Evolutionary conservation across 768 basidiomycete genomes (phyloP).

Genomic region (Mycena alexandri): DNA sequence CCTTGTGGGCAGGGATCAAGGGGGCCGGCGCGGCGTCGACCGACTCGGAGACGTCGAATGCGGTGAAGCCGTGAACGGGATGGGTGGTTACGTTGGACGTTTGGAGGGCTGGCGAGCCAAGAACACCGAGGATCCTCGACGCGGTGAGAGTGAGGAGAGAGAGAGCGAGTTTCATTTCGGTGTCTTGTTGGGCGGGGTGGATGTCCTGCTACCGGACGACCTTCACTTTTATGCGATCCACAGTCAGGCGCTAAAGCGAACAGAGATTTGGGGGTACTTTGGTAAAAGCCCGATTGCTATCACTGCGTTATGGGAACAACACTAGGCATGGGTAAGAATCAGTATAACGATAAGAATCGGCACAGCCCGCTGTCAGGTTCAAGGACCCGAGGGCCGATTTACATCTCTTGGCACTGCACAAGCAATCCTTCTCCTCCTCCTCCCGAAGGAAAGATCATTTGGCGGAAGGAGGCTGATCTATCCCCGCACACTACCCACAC

Average conservation of each 20-base stretch:
- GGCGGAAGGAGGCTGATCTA: conserved; percentile 16
- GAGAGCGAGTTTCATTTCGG: conserved; percentile 19
- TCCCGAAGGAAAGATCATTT: conserved; percentile 17
- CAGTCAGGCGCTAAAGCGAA: conserved; percentile 13
- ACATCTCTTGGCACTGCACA: background rate
- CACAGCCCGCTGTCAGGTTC: conserved; percentile 14
- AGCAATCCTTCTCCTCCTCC: background rate
- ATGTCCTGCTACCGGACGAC: conserved; percentile 18
- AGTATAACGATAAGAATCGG: conserved; percentile 8
- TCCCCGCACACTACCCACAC: conserved; percentile 9
- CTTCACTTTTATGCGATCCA: conserved; percentile 19
- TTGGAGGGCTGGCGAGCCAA: conserved; percentile 18
- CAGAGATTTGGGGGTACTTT: conserved; percentile 12
- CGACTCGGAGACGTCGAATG: conserved; percentile 21
- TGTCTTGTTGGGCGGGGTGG: conserved; percentile 18
- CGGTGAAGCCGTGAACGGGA: conserved; percentile 20
- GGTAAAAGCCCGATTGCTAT: conserved; percentile 18
- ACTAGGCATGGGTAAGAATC: conserved; percentile 15
- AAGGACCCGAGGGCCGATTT: background rate
- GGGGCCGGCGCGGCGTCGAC: conserved; percentile 13
- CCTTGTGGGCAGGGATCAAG: conserved; percentile 10
- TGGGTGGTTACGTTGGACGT: conserved; percentile 17
- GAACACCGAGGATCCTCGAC: conserved; percentile 20
- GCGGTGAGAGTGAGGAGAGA: conserved; percentile 18
- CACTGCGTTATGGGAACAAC: conserved; percentile 17